These are phyloP conservation scores for Russula ochroleuca DNA, from an alignment of 768 basidiomycete species.

Conservation along the genomic window DNA sequence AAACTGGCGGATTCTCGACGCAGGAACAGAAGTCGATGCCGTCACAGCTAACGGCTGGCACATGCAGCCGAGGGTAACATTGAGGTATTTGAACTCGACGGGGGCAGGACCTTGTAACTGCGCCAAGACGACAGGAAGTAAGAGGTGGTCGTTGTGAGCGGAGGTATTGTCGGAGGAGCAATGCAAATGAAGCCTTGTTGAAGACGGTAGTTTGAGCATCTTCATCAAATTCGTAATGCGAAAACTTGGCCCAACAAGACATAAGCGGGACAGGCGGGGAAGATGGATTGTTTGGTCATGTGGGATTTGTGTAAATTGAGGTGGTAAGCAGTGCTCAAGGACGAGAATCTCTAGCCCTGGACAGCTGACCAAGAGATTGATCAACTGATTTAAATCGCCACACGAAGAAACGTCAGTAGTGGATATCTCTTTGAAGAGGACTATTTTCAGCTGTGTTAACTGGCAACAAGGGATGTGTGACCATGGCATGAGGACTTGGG, in stretches of 20 bases:
- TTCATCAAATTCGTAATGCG: conserved; percentile 7
- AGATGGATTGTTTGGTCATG: background rate
- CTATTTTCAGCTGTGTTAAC: conserved; percentile 8
- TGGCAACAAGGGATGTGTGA: conserved; percentile 2
- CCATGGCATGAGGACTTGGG: background rate
- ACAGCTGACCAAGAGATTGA: background rate
- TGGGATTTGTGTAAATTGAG: background rate
- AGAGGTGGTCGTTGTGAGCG: background rate
- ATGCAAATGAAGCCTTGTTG: background rate
- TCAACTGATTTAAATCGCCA: background rate
- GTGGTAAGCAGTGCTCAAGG: conserved; percentile 5
- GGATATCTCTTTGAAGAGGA: background rate
- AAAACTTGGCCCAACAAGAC: conserved; percentile 2
- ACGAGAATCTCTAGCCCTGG: conserved; percentile 8
- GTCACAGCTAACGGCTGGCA: background rate
- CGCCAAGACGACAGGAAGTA: conserved; percentile 1
- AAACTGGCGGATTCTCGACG: background rate
- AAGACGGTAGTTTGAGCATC: conserved; percentile 4
- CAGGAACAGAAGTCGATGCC: background rate
- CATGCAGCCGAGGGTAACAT: background rate
- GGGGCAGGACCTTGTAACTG: background rate
- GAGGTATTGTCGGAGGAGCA: background rate
- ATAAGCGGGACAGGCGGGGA: conserved; percentile 7
- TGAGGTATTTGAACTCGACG: conserved; percentile 4
- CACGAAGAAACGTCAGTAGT: background rate